Conservation (phyloP, 257 asterid genomes). For the Solanum chaucha region DNA sequence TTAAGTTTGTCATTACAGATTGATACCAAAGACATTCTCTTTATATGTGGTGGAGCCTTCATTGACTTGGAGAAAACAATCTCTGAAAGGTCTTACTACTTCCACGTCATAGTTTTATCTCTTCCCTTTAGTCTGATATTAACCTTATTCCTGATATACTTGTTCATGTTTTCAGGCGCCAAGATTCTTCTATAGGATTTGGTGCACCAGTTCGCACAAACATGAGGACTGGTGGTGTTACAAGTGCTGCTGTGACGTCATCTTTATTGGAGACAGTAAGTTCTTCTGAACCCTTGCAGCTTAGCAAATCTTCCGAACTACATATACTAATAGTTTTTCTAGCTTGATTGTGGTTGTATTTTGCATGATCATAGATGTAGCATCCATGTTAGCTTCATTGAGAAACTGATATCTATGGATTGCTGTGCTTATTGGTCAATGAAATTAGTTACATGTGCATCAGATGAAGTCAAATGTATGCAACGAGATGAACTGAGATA, state of each 20-base stretch:
- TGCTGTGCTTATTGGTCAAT: neutral
- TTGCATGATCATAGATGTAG: neutral
- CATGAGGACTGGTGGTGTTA: conserved; percentile 75
- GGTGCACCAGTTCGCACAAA: conserved; percentile 96
- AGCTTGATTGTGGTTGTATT: neutral
- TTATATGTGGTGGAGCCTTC: conserved; percentile 97
- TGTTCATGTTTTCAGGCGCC: conserved; percentile 58
- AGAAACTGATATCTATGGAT: neutral
- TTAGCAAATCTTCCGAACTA: neutral
- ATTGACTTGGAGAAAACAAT: conserved; percentile 94
- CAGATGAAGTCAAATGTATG: neutral
- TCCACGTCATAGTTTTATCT: neutral
- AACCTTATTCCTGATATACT: neutral
- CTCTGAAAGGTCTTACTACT: conserved; percentile 71
- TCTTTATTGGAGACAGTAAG: conserved; percentile 87
- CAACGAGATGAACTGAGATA: neutral
- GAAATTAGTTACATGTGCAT: neutral
- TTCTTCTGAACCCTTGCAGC: neutral
- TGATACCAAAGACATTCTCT: conserved; percentile 96
- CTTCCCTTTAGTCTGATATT: neutral
- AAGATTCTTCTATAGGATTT: conserved; percentile 97
- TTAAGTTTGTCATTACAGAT: conserved; percentile 35
- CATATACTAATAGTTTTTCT: neutral
- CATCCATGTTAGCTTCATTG: neutral
- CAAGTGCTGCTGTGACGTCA: conserved; percentile 79